Conservation (phyloP, 306 rosid species). For the Quercus aquifolioides region DNA sequence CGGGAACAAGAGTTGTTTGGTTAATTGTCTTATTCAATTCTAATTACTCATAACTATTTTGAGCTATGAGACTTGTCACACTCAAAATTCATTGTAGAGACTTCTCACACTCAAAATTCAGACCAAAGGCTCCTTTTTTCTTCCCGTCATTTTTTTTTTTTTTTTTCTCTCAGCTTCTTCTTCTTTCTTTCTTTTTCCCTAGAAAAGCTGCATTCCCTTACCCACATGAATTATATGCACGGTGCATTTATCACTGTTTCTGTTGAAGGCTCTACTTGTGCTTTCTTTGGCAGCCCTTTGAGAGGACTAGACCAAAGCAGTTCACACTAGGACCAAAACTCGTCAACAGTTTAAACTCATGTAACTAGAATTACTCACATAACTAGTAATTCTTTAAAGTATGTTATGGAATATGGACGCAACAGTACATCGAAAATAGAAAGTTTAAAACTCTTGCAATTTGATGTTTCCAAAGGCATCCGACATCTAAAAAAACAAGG, state of each 20-base stretch:
- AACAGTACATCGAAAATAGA: neutral
- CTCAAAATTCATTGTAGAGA: too few relatives aligned
- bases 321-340: neutral
- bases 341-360: neutral
- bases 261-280: neutral
- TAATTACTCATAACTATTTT: too few relatives aligned
- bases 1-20: too few relatives aligned
- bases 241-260: neutral
- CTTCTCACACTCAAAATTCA: too few relatives aligned
- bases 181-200: neutral
- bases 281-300: neutral
- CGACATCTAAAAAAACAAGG: neutral
- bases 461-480: neutral
- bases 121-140: too few relatives aligned
- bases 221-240: neutral
- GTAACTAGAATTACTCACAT: too few relatives aligned
- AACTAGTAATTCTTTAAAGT: neutral
- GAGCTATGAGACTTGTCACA: too few relatives aligned
- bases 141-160: too few relatives aligned
- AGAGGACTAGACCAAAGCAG: neutral
- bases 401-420: neutral
- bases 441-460: neutral
- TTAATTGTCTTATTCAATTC: too few relatives aligned
- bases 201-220: neutral
- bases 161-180: too few relatives aligned